Percentiles rank a stretch among this genome's conserved stretches.
phyloP scores from a whole-genome alignment of 345 rosid species.

The Eutrema yunnanense region DNA sequence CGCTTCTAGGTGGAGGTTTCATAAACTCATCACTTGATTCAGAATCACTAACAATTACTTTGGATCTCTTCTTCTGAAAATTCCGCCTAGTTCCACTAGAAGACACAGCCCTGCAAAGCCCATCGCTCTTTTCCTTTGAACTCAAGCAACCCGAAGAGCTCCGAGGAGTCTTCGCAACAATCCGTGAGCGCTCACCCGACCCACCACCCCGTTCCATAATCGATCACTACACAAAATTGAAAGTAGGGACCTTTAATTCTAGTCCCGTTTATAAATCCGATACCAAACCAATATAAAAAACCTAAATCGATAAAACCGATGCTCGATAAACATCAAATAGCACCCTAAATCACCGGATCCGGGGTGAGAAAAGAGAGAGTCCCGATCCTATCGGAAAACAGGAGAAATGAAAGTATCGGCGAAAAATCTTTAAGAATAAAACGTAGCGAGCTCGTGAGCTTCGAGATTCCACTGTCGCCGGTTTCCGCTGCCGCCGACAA shows the following conservation, averaged over 20 bases:
- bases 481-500: constrained; percentile 32
- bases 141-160: constrained; percentile 64
- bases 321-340: constrained; percentile 20
- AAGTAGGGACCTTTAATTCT: constrained; percentile 32
- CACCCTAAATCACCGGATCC: constrained; percentile 52
- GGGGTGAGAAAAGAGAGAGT: not conserved
- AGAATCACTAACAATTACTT: constrained; percentile 58
- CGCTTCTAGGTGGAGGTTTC: constrained; percentile 42
- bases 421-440: not conserved
- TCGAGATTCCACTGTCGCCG: constrained; percentile 2
- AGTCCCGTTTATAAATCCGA: constrained; percentile 26
- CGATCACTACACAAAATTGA: constrained; percentile 17
- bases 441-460: constrained; percentile 4
- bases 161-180: constrained; percentile 50
- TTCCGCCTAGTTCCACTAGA: constrained; percentile 35
- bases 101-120: constrained; percentile 35
- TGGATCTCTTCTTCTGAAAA: constrained; percentile 58
- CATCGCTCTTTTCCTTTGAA: constrained; percentile 58
- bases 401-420: not conserved
- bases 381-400: constrained; percentile 13
- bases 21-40: constrained; percentile 68
- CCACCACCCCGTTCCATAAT: constrained; percentile 72
- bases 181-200: constrained; percentile 59
- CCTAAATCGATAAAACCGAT: constrained; percentile 9
- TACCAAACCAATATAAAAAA: not conserved